Evolutionary conservation across 2,329 filamentous ascomycete species (phyloP).

Genomic region (Ascosphaera pollenicola): DNA sequence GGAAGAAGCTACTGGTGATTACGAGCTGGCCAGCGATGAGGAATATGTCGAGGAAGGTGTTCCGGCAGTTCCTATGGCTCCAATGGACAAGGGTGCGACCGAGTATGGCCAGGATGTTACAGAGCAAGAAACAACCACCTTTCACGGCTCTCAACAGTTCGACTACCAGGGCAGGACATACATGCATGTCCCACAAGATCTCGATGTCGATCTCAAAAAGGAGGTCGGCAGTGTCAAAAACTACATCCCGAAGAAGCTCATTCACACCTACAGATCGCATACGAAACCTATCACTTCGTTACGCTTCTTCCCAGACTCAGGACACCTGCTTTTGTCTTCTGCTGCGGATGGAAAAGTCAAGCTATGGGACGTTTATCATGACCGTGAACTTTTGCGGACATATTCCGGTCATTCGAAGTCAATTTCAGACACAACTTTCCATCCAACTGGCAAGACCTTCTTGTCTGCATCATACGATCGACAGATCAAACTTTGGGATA

Average conservation of each 20-base stretch:
- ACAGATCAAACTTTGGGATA: slow-evolving; percentile 96
- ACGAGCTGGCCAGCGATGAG: slow-evolving; percentile 53
- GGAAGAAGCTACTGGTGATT: slow-evolving; percentile 42
- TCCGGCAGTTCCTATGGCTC: slow-evolving; percentile 26
- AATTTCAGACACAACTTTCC: slow-evolving; percentile 77
- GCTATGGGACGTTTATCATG: slow-evolving; percentile 86
- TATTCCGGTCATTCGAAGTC: slow-evolving; percentile 80
- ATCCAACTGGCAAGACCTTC: slow-evolving; percentile 61
- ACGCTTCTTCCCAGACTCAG: slow-evolving; percentile 71
- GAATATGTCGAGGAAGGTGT: slow-evolving; percentile 60
- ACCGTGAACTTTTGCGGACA: slow-evolving; percentile 70
- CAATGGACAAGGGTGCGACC: slow-evolving; percentile 28
- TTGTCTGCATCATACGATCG: slow-evolving; percentile 83
- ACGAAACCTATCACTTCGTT: slow-evolving; percentile 70
- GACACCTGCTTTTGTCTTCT: slow-evolving; percentile 75
- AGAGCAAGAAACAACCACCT: slow-evolving; percentile 59
- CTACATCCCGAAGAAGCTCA: slow-evolving; percentile 81
- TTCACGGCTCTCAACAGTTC: slow-evolving; percentile 61
- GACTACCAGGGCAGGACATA: slow-evolving; percentile 94
- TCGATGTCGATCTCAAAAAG: slow-evolving; percentile 68
- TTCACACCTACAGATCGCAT: slow-evolving; percentile 75
- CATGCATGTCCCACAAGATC: slow-evolving; percentile 88
- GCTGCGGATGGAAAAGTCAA: slow-evolving; percentile 79
- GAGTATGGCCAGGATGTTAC: slow-evolving; percentile 32
- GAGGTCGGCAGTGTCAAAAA: slow-evolving; percentile 64